phyloP scores from a whole-genome alignment of 306 rosid genomes.

The Spatholobus suberectus region DNA sequence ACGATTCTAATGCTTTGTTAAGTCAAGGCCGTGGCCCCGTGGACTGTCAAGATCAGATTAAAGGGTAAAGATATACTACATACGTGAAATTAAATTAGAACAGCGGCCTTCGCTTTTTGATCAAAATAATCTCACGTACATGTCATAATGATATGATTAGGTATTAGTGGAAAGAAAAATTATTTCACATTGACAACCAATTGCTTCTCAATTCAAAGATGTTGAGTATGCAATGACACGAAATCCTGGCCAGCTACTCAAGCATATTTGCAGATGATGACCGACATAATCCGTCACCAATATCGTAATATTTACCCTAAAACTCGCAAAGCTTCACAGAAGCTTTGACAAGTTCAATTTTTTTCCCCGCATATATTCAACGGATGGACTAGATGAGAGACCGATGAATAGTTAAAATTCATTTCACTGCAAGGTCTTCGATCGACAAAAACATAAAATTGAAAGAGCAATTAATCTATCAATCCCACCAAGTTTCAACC shows the following conservation, averaged over 20 bases:
- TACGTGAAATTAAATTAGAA: neutral
- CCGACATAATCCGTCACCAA: neutral
- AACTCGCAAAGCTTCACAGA: neutral
- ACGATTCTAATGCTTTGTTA: neutral
- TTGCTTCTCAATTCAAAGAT: constrained; percentile 15
- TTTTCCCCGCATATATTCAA: constrained; percentile 5
- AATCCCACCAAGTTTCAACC: neutral
- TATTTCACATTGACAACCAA: constrained; percentile 19
- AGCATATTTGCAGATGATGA: constrained; percentile 9
- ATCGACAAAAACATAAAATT: neutral
- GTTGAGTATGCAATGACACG: neutral
- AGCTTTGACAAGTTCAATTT: neutral
- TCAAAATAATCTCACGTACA: neutral
- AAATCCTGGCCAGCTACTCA: neutral
- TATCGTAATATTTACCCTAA: neutral
- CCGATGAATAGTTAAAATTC: neutral
- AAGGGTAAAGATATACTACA: neutral
- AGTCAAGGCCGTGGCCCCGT: constrained; percentile 13
- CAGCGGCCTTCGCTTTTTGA: neutral
- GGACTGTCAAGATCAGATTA: constrained; percentile 10
- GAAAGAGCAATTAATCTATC: neutral
- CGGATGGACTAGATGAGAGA: neutral
- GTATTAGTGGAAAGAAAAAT: constrained; percentile 16
- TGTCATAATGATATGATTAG: neutral
- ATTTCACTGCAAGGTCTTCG: neutral